Evolutionary conservation across 2,329 filamentous ascomycete species (phyloP).

Genomic region (Colletotrichum karsti): DNA sequence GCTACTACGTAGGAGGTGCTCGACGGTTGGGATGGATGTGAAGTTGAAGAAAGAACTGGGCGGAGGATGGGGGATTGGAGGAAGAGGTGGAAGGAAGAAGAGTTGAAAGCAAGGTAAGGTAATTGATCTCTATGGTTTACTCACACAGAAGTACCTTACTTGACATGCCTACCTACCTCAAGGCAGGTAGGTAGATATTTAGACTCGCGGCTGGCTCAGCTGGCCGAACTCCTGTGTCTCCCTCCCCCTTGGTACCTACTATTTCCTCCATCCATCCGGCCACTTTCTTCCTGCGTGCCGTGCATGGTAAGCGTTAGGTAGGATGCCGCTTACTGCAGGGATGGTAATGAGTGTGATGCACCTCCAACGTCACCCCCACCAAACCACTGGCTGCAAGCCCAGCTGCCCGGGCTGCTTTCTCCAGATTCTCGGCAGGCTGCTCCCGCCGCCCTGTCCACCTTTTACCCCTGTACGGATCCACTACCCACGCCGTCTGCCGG

Average conservation of each 20-base stretch:
- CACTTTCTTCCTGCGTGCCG: not conserved
- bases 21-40: not conserved
- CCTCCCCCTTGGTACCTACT: not conserved
- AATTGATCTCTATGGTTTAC: no score
- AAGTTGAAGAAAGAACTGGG: not conserved
- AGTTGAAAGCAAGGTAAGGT: not conserved
- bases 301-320: no score
- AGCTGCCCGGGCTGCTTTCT: conserved; percentile 1
- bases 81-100: not conserved
- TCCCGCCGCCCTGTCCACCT: conserved; percentile 10
- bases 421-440: conserved; percentile 7
- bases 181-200: not conserved
- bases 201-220: not conserved
- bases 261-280: not conserved
- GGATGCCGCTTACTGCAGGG: not conserved
- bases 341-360: conserved; percentile 3
- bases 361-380: not conserved
- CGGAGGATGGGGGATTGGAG: not conserved
- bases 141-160: no score
- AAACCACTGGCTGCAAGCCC: not conserved
- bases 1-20: not conserved
- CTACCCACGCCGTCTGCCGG: conserved; percentile 17
- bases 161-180: not conserved
- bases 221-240: not conserved
- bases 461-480: conserved; percentile 11